Conservation (phyloP, 345 rosid species). For the Hypericum perforatum region DNA sequence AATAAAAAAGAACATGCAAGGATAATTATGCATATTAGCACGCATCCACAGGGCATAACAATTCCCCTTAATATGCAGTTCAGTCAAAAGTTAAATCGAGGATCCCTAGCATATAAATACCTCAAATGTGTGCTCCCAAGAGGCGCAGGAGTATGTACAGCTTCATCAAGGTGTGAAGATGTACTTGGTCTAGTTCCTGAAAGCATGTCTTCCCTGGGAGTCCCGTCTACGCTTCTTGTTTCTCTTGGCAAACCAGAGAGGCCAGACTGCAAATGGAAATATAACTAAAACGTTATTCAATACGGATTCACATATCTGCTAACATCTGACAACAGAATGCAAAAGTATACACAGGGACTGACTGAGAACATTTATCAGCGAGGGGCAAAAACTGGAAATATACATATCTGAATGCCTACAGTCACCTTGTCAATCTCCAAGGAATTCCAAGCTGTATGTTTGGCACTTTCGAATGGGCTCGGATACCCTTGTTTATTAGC, state of each 20-base stretch:
- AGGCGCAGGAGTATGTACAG: conserved; percentile 28
- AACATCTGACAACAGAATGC: too few species aligned
- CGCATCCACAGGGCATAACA: too few species aligned
- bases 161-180: conserved; percentile 31
- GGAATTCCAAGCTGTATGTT: conserved; percentile 30
- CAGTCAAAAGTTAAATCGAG: too few species aligned
- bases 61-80: too few species aligned
- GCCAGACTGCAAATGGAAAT: conserved; percentile 24
- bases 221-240: conserved; percentile 28
- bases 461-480: conserved; percentile 32
- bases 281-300: too few species aligned
- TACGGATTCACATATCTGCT: too few species aligned
- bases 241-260: too few species aligned
- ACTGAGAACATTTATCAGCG: neutral
- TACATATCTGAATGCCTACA: neutral
- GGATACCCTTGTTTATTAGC: conserved; percentile 21
- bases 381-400: neutral
- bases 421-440: conserved; percentile 44
- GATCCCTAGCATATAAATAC: conserved; percentile 35
- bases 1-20: too few species aligned
- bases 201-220: conserved; percentile 24
- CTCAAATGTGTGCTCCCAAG: conserved; percentile 40
- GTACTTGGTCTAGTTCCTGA: conserved; percentile 30
- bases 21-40: too few species aligned
- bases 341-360: too few species aligned